phyloP scores from a whole-genome alignment of 108 stramenopile genomes.

The Stephanodiscus minutulus region DNA sequence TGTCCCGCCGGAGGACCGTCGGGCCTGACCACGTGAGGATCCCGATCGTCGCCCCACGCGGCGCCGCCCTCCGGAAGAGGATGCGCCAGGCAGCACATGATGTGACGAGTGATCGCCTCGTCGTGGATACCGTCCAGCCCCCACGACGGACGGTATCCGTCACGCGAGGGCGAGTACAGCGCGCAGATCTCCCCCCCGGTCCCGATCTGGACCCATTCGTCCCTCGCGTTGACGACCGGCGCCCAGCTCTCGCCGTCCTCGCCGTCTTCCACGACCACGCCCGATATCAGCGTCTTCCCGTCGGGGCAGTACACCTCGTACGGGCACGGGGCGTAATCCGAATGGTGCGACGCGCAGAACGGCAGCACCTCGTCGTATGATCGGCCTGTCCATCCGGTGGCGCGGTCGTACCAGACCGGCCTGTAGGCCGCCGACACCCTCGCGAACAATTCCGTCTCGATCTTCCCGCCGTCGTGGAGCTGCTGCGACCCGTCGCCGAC shows the following conservation, averaged over 20 bases:
- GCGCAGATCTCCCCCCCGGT: conserved; percentile 23
- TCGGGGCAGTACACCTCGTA: conserved; percentile 40
- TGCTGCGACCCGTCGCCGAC: background rate
- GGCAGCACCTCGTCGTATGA: conserved; percentile 25
- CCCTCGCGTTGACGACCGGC: conserved; percentile 30
- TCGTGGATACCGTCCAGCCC: conserved; percentile 12
- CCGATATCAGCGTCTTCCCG: conserved; percentile 12
- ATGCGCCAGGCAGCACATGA: conserved; percentile 44
- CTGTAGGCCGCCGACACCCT: conserved; percentile 32
- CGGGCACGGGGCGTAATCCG: conserved; percentile 31
- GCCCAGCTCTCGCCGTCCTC: conserved; percentile 44
- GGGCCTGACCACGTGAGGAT: conserved; percentile 25
- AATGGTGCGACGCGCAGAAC: conserved; percentile 14
- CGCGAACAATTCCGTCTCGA: conserved; percentile 28
- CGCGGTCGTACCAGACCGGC: conserved; percentile 37
- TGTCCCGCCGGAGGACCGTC: conserved; percentile 7
- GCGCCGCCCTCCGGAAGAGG: conserved; percentile 9
- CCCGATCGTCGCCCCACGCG: background rate
- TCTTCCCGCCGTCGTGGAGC: background rate
- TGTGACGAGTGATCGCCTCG: conserved; percentile 40
- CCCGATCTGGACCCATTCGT: conserved; percentile 52
- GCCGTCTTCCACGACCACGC: conserved; percentile 29
- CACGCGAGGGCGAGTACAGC: conserved; percentile 30
- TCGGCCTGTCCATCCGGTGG: conserved; percentile 30
- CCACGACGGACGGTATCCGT: conserved; percentile 25